A percentile compares a stretch with the other conserved stretches of the same genome.
Evolutionary conservation across 169 alveolate species (phyloP).

Genomic region (Blepharisma undulans): DNA sequence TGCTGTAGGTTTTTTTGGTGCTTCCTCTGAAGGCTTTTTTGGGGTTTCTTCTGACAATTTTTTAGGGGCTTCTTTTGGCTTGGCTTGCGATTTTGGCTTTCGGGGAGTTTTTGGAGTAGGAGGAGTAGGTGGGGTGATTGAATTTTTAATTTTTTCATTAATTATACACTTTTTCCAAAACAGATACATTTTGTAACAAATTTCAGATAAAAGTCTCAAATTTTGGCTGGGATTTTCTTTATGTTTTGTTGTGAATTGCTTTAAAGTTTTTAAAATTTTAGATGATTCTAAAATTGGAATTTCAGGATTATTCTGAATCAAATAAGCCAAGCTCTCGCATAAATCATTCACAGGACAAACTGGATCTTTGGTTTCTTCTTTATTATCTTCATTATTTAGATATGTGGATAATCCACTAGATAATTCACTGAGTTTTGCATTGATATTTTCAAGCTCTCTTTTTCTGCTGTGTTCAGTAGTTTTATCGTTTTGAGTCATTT

Average conservation of each 20-base stretch:
- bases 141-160: neutral
- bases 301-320: neutral
- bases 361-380: neutral
- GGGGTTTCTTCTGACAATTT: neutral
- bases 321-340: neutral
- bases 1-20: too few relatives aligned
- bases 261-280: neutral
- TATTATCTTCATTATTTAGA: neutral
- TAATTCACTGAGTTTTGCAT: neutral
- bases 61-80: neutral
- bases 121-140: neutral
- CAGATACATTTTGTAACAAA: conserved; percentile 4
- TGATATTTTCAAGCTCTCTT: neutral
- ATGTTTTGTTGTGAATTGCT: neutral
- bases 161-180: conserved; percentile 3
- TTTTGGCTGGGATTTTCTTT: neutral
- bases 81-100: neutral
- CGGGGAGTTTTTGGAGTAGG: neutral
- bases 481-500: neutral
- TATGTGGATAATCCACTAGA: neutral
- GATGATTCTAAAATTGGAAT: neutral
- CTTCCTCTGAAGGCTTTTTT: neutral
- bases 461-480: neutral
- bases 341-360: neutral
- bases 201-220: neutral